phyloP scores from a whole-genome alignment of 345 rosid species.

The Raphanus sativus region DNA sequence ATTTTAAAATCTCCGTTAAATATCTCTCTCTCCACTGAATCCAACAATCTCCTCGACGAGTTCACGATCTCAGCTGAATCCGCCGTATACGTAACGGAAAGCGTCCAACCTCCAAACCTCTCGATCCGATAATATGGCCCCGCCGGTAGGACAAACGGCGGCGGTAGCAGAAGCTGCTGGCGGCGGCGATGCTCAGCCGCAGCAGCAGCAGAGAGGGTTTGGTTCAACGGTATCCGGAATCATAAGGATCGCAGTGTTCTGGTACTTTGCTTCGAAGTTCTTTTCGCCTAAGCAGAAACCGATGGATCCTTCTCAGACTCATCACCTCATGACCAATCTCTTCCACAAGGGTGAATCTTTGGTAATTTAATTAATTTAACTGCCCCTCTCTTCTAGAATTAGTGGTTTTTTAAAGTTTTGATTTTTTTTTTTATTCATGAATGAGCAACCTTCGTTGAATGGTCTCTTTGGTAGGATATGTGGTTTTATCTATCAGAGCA shows the following conservation, averaged over 20 bases:
- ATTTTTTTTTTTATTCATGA: not conserved
- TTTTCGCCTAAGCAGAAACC: constrained; percentile 72
- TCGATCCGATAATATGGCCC: constrained; percentile 51
- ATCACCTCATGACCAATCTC: constrained; percentile 65
- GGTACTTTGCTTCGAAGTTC: constrained; percentile 94
- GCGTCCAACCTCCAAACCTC: not conserved
- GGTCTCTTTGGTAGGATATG: constrained; percentile 71
- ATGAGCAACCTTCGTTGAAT: not conserved
- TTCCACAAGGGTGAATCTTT: constrained; percentile 79
- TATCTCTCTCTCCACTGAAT: constrained; percentile 5
- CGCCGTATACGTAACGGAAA: constrained; percentile 14
- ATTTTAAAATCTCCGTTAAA: constrained; percentile 15
- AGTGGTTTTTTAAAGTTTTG: constrained; percentile 12
- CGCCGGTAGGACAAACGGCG: constrained; percentile 62
- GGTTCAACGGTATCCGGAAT: constrained; percentile 73
- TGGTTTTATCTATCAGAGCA: constrained; percentile 85
- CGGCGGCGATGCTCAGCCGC: constrained; percentile 46
- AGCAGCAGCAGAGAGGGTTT: constrained; percentile 47
- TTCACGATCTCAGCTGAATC: constrained; percentile 30
- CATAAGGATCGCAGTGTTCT: constrained; percentile 81
- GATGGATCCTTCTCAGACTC: constrained; percentile 51
- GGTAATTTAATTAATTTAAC: constrained; percentile 41
- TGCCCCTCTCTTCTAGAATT: not conserved
- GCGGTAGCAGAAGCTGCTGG: constrained; percentile 54
- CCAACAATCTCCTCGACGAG: constrained; percentile 9